These are phyloP conservation scores for Bipolaris sorokiniana DNA, from an alignment of 2,329 filamentous ascomycete species.

Conservation along the genomic window DNA sequence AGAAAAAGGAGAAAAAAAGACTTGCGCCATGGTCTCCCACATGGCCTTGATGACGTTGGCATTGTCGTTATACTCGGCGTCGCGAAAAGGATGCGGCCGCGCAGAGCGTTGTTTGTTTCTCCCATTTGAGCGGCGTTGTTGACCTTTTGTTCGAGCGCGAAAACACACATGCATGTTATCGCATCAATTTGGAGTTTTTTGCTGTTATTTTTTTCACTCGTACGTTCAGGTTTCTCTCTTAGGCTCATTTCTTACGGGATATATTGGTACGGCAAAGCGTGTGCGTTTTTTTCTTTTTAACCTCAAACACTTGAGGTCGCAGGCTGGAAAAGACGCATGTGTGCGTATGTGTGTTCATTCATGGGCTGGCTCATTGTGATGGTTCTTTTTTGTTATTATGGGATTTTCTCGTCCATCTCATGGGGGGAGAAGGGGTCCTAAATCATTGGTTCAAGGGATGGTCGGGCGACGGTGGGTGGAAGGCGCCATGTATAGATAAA, in stretches of 20 bases:
- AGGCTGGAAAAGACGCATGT: conserved; percentile 2
- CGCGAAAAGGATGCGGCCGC: conserved; percentile 9
- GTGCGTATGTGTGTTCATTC: not conserved
- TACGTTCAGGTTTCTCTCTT: conserved; percentile 2
- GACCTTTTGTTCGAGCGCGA: conserved; percentile 6
- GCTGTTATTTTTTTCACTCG: conserved; percentile 8
- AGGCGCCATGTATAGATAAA: conserved; percentile 19
- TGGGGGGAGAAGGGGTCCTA: too few species aligned
- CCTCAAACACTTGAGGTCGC: conserved; percentile 5
- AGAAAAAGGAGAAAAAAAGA: not conserved
- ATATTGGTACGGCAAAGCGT: conserved; percentile 22
- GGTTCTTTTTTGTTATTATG: conserved; percentile 5
- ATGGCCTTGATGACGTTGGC: conserved; percentile 6
- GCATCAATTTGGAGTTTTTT: conserved; percentile 29
- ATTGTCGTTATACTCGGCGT: conserved; percentile 12
- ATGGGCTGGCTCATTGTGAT: conserved; percentile 23
- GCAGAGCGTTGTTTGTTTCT: conserved; percentile 13
- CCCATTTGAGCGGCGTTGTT: conserved; percentile 13
- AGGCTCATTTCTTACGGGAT: conserved; percentile 8
- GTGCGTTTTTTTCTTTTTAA: conserved; percentile 5
- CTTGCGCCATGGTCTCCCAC: not conserved
- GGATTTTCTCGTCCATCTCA: not conserved
- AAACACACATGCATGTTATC: conserved; percentile 16
- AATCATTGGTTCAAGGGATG: conserved; percentile 1
- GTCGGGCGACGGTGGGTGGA: not conserved